Percentiles rank a stretch among this genome's conserved stretches.
Evolutionary conservation across 768 basidiomycete genomes (phyloP).

Genomic region (Termitomyces sp.): DNA sequence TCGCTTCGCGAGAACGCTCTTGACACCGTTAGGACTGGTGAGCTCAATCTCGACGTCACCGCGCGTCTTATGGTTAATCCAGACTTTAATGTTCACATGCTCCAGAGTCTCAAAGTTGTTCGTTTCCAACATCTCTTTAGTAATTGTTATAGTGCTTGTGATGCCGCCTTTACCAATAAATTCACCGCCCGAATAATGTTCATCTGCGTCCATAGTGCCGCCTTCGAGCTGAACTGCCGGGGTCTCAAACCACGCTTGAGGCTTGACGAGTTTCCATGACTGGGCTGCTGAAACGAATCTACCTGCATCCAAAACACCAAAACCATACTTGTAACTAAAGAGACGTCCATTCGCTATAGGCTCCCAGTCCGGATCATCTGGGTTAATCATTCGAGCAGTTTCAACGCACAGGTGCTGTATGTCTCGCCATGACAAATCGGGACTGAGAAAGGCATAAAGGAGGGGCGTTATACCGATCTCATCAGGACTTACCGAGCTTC

Average conservation of each 20-base stretch:
- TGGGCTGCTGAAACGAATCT: constrained; percentile 76
- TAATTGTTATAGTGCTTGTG: constrained; percentile 57
- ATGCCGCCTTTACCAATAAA: constrained; percentile 64
- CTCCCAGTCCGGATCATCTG: constrained; percentile 94
- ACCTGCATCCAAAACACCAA: constrained; percentile 82
- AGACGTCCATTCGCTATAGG: constrained; percentile 59
- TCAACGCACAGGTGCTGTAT: constrained; percentile 85
- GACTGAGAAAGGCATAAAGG: constrained; percentile 36
- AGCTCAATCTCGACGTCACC: constrained; percentile 95
- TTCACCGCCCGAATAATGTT: constrained; percentile 56
- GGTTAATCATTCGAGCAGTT: constrained; percentile 73
- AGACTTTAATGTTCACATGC: constrained; percentile 88
- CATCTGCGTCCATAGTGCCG: constrained; percentile 49
- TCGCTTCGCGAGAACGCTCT: constrained; percentile 73
- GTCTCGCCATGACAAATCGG: constrained; percentile 96
- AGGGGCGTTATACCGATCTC: neutral
- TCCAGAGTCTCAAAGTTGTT: constrained; percentile 87
- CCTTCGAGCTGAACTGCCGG: constrained; percentile 61
- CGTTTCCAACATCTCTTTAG: constrained; percentile 55
- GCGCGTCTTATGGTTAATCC: constrained; percentile 81
- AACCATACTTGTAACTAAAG: constrained; percentile 92
- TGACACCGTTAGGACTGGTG: constrained; percentile 78
- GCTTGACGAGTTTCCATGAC: constrained; percentile 84
- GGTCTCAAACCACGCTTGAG: constrained; percentile 86
- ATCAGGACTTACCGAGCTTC: constrained; percentile 64